phyloP scores from a whole-genome alignment of 1,284 basidiomycete genomes.

The Trichosporon asahii region DNA sequence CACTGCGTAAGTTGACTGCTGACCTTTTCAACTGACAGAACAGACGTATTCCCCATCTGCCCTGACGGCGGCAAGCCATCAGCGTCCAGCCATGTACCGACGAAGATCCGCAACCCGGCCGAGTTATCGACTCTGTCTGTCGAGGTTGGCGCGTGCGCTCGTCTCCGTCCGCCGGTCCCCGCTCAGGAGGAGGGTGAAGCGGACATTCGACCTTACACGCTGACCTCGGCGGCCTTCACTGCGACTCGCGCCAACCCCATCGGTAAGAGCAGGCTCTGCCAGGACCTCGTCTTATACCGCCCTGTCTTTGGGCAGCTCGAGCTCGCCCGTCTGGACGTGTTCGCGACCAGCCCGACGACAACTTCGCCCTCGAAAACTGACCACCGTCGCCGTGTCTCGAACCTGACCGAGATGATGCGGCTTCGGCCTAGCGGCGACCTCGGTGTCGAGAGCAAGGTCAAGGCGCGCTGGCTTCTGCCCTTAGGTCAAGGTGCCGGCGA shows the following conservation, averaged over 20 bases:
- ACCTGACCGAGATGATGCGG: slow-evolving; percentile 47
- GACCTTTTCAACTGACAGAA: slow-evolving; percentile 32
- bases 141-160: slow-evolving; percentile 60
- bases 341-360: background rate
- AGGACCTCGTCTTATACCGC: slow-evolving; percentile 39
- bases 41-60: slow-evolving; percentile 72
- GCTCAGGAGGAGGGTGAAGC: slow-evolving; percentile 3
- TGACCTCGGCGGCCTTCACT: slow-evolving; percentile 20
- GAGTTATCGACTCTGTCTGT: slow-evolving; percentile 59
- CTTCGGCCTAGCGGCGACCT: slow-evolving; percentile 52
- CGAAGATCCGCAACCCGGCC: slow-evolving; percentile 59
- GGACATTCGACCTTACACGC: background rate
- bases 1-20: slow-evolving; percentile 48
- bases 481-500: slow-evolving; percentile 56
- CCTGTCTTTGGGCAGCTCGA: slow-evolving; percentile 28
- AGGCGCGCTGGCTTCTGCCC: slow-evolving; percentile 67
- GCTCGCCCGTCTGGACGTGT: slow-evolving; percentile 26
- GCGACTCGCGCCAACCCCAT: slow-evolving; percentile 25
- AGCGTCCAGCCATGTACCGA: slow-evolving; percentile 62
- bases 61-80: slow-evolving; percentile 70
- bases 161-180: slow-evolving; percentile 49
- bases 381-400: slow-evolving; percentile 31
- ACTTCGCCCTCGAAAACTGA: background rate
- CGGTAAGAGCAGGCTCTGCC: slow-evolving; percentile 22
- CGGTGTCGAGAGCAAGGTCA: slow-evolving; percentile 57